Conservation (phyloP, 768 basidiomycete species). For the Mycena capillaripes region DNA sequence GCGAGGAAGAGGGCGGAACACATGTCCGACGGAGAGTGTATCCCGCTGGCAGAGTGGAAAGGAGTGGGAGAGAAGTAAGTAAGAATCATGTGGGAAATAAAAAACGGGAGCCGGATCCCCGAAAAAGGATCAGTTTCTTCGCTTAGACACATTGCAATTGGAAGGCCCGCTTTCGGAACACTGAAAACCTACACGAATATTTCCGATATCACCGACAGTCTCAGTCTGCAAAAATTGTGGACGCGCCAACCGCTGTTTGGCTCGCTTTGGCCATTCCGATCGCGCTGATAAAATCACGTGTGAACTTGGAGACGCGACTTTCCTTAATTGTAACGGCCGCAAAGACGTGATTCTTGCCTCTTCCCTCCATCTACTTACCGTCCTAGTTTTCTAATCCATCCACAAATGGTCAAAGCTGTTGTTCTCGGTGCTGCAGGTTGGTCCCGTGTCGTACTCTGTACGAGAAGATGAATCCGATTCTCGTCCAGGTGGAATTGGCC, state of each 20-base stretch:
- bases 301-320: slow-evolving; percentile 42
- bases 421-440: slow-evolving; percentile 96
- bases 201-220: too few relatives aligned
- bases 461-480: slow-evolving; percentile 5
- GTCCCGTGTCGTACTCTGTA: slow-evolving; percentile 28
- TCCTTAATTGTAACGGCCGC: slow-evolving; percentile 55
- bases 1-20: slow-evolving; percentile 36
- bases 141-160: too few relatives aligned
- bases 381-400: slow-evolving; percentile 1
- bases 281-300: slow-evolving; percentile 1
- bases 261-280: not conserved
- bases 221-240: too few relatives aligned
- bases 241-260: not conserved
- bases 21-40: slow-evolving; percentile 39
- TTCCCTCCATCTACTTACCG: slow-evolving; percentile 28
- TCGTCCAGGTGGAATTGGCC: slow-evolving; percentile 90
- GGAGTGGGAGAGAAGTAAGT: slow-evolving; percentile 8
- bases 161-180: not conserved
- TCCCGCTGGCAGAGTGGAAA: slow-evolving; percentile 26
- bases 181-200: not conserved
- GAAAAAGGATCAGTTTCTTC: too few relatives aligned
- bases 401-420: slow-evolving; percentile 75
- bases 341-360: not conserved
- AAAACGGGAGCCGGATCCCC: not conserved
- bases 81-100: slow-evolving; percentile 7